Evolutionary conservation across 768 basidiomycete genomes (phyloP).

Genomic region (Hortiboletus campestris): DNA sequence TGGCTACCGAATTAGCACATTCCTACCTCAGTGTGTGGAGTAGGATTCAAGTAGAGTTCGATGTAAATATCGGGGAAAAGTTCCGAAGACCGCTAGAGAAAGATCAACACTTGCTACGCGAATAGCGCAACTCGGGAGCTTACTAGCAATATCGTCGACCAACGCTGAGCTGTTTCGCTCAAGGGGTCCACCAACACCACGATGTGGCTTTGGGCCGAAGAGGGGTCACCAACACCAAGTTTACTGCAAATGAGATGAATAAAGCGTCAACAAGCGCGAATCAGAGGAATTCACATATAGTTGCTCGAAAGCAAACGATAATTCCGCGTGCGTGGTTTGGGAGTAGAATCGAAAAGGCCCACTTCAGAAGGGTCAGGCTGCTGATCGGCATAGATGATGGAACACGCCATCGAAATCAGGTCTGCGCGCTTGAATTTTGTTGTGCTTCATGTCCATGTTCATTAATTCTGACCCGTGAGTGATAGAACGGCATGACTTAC

Average conservation of each 20-base stretch:
- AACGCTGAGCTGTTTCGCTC: slow-evolving; percentile 81
- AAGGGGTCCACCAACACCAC: slow-evolving; percentile 81
- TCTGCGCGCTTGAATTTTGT: slow-evolving; percentile 55
- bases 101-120: not conserved
- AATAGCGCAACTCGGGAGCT: slow-evolving; percentile 7
- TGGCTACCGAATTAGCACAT: not conserved
- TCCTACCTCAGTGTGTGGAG: slow-evolving; percentile 62
- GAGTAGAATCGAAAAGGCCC: slow-evolving; percentile 68
- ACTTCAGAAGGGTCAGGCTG: slow-evolving; percentile 70
- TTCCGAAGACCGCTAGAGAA: slow-evolving; percentile 24
- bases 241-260: slow-evolving; percentile 41
- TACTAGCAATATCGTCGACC: slow-evolving; percentile 78
- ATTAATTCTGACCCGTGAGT: not conserved
- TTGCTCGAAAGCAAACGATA: slow-evolving; percentile 60
- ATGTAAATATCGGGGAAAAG: slow-evolving; percentile 64
- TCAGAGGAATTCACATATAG: slow-evolving; percentile 56
- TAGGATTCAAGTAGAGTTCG: slow-evolving; percentile 79
- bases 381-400: slow-evolving; percentile 69
- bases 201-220: slow-evolving; percentile 66
- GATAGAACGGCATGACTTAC: slow-evolving; percentile 32
- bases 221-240: slow-evolving; percentile 66
- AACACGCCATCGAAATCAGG: slow-evolving; percentile 62
- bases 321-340: slow-evolving; percentile 53
- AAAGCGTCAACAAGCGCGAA: not conserved
- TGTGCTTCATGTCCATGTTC: not conserved